Evolutionary conservation across 441 rosid species (phyloP).

Genomic region (Flueggea neowawraea): DNA sequence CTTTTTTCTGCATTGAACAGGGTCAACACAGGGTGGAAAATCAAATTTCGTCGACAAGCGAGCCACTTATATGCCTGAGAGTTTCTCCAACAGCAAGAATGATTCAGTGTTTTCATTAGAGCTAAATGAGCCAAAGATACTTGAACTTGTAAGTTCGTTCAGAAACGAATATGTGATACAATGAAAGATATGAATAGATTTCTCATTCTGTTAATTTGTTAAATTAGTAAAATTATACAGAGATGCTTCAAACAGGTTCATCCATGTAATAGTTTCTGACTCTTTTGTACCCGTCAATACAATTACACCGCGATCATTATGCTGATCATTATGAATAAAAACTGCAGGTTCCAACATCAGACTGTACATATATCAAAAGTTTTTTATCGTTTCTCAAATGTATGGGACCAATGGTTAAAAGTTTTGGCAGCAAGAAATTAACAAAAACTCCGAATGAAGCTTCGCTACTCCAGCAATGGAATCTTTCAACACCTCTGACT

Average conservation of each 20-base stretch:
- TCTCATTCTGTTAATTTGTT: no score
- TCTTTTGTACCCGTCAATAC: neutral
- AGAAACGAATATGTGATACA: no score
- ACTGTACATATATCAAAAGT: constrained; percentile 26
- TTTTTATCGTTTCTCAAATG: constrained; percentile 23
- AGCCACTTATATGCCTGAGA: constrained; percentile 25
- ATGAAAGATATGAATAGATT: no score
- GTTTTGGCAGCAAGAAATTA: constrained; percentile 28
- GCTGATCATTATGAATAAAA: neutral
- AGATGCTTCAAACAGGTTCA: neutral
- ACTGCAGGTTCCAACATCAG: constrained; percentile 24
- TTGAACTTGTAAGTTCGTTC: constrained; percentile 25
- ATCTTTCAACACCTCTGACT: constrained; percentile 2
- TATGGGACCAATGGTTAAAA: constrained; percentile 42
- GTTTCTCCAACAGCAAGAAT: constrained; percentile 10
- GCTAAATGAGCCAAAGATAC: constrained; percentile 13
- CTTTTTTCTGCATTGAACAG: constrained; percentile 20
- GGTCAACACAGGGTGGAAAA: constrained; percentile 8
- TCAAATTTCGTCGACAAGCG: constrained; percentile 18
- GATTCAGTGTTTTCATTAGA: constrained; percentile 18
- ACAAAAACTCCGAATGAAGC: constrained; percentile 13
- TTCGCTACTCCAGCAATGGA: constrained; percentile 1
- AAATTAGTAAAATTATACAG: neutral
- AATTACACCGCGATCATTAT: neutral
- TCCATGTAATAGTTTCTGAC: neutral